Evolutionary conservation across 179 eudicot species (phyloP).

Genomic region (Beta corolliflora): DNA sequence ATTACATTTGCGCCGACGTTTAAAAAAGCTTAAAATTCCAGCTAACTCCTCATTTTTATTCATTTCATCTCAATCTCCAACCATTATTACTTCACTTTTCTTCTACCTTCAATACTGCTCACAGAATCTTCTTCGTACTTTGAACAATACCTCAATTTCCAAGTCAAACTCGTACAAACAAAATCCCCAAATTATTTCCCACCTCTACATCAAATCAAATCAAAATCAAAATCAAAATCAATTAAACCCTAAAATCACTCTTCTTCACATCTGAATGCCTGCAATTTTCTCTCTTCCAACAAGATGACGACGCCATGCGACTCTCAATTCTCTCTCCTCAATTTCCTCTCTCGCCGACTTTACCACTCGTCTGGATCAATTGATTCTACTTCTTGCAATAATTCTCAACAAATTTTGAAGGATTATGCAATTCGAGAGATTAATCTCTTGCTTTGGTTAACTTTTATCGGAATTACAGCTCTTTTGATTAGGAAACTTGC

Average conservation of each 20-base stretch:
- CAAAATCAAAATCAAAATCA: background rate
- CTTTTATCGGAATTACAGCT: conserved; percentile 41
- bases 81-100: too few relatives aligned
- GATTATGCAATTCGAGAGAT: conserved; percentile 43
- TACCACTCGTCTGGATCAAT: conserved; percentile 11
- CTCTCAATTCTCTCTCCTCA: conserved; percentile 28
- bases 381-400: conserved; percentile 3
- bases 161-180: background rate
- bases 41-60: too few relatives aligned
- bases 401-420: conserved; percentile 21
- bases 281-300: background rate
- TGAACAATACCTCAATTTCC: background rate
- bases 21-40: too few relatives aligned
- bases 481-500: conserved; percentile 35
- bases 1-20: too few relatives aligned
- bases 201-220: background rate
- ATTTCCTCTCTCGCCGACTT: conserved; percentile 29
- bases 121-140: background rate
- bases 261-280: conserved; percentile 10
- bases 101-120: background rate
- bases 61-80: too few relatives aligned
- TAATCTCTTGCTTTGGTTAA: conserved; percentile 51
- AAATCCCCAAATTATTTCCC: background rate
- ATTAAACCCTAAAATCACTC: background rate
- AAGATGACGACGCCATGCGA: conserved; percentile 26